Conservation (phyloP, 1,139 yeast species). For the Nakaseomyces kungkrabaensis region DNA sequence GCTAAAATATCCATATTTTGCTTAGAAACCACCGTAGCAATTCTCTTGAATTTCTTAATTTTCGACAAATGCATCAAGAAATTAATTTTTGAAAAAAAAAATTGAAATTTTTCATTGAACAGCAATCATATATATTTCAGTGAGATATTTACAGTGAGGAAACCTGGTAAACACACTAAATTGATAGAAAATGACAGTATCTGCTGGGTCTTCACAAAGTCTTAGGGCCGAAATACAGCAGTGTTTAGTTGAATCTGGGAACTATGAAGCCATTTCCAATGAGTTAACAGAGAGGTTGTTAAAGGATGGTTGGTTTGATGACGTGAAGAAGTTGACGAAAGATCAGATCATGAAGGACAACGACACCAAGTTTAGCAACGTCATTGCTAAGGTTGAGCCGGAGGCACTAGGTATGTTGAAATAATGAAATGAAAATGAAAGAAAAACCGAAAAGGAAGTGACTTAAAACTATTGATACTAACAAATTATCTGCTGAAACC, state of each 20-base stretch:
- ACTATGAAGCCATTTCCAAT: conserved; percentile 59
- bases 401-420: conserved; percentile 44
- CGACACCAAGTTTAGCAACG: conserved; percentile 38
- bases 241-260: conserved; percentile 66
- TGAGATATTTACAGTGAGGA: no score
- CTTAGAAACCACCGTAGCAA: no score
- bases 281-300: conserved; percentile 53
- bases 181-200: background rate
- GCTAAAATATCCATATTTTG: no score
- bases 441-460: no score
- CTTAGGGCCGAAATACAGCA: conserved; percentile 57
- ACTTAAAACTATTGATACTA: no score
- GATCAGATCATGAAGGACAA: conserved; percentile 32
- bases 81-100: no score
- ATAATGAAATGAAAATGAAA: no score
- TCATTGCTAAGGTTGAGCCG: conserved; percentile 49
- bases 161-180: background rate
- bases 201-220: background rate
- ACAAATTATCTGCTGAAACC: no score
- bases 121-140: no score
- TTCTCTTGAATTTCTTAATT: no score
- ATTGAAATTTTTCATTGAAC: no score
- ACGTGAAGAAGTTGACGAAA: conserved; percentile 50
- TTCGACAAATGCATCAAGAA: no score
- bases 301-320: conserved; percentile 82